Base-by-base conservation (phyloP, 2,329 filamentous ascomycete genomes). In the Cladophialophora bantiana region DNA sequence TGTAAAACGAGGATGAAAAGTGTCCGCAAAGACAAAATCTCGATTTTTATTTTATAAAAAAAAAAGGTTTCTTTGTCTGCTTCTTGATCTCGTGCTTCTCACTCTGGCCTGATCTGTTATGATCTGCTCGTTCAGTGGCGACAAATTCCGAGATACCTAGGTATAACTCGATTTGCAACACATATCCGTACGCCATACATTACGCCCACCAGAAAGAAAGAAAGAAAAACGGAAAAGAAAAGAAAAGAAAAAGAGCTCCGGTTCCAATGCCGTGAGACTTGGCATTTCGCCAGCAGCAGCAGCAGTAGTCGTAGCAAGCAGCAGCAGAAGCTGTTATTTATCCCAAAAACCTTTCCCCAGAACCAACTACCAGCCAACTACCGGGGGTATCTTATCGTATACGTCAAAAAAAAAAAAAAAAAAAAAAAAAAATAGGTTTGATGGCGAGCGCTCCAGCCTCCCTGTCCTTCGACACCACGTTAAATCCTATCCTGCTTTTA, bases 251-350 rank as follows among this genome's bases (percentile, higher is more conserved):
- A 48, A 7, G 2, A 48, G 13, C 13, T 42, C 40, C 12, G 6
- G n/a, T 40, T 42, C 40, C 40, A 42, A 42, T 42, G 40, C 40
- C n/a, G 40, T 42, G 40, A 13, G n/a, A n/a, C 40, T 42, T 42
- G 40, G 40, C 15, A 5, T 4, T 42, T 42, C 13, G 3, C 3
- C 26, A 26, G 2, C 13, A 6, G 38, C 9, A 40, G n/a, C 40
- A n/a, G 13, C 40, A 13, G n/a, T 4, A n/a, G n/a, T 42, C 1
- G 15, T 26, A 26, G 3, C 26, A 26, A 26, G 26, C 26, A 26
- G 26, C 26, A 26, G 26, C 26, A 26, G 26, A 26, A 26, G 26
- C 26, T 26, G 15, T n/a, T 18, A n/a, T 42, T 42, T n/a, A 42
- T 42, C 15, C 40, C 40, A 42, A 3, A 42, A 42, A 42, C 5